Evolutionary conservation across 2,329 filamentous ascomycete genomes (phyloP), one percentile per base, ranked within the genome.

Genomic region (Pezicula carpinea): DNA sequence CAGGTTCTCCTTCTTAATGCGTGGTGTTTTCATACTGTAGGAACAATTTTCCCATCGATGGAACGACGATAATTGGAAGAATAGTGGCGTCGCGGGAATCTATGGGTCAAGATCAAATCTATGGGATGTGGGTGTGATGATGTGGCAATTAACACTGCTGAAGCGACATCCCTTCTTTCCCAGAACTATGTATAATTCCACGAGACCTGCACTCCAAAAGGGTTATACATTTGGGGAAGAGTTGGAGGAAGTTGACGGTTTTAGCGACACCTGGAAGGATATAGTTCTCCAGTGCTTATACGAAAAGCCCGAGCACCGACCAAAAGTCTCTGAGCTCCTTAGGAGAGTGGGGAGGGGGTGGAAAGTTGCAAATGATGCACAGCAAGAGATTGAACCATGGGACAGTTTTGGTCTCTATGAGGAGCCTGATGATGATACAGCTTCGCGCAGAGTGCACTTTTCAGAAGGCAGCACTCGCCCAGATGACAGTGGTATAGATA

Each of bases 261-360:
- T 47, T 23, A 49, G 49, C 17, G 5, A 43, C 5, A 13, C 19
- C 2, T 48, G 51, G 6, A 49, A 21, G 11, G 31, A 49, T 17
- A 19, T 46, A 14, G 45, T 54, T 11, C 48, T 46, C 17, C 44
- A 50, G 33, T 52, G 52, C 23, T 35, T 52, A 5, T 52, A 49
- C 23, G 49, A 52, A 29, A 46, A 44, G 13, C 44, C 49, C 6
- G 33, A 11, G 3, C 19, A 41, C n/a, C 36, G 52, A 40, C 47
- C 47, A 23, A 19, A 32, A 21, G 4, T 44, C 11, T 13, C 23
- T 22, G 31, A 40, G 14, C 18, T 54, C n/a, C 49, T 52, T 18
- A 41, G n/a, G 22, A 32, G 41, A 15, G 33, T 36, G 13, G n/a
- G 7, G 11, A n/a, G 34, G 13, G 46, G 21, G 14, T 17, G 34